Evolutionary conservation across 345 rosid species (phyloP), one percentile per base, ranked within the genome.

Genomic region (Populus alba): DNA sequence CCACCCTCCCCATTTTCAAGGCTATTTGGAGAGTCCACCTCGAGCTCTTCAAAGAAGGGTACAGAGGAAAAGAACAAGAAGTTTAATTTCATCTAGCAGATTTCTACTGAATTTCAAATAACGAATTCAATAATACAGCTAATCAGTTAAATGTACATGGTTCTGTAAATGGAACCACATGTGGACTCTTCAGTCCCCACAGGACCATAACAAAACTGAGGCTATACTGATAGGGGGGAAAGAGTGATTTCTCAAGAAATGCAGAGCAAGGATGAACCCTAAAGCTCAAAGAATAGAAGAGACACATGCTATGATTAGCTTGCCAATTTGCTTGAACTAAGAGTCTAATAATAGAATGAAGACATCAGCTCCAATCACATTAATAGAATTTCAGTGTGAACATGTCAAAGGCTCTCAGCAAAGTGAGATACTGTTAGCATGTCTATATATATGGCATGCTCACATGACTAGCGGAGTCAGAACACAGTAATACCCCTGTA

Each of bases 1-100:
- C 92, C 94, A 74, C 88, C 90, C 77, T 97, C 97, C 66, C 90
- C 96, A 43, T 88, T 94, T 79, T 92, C 98, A 70, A 90, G 81
- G 90, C 87, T 88, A 84, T 86, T 92, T 66, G 97, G 92, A 66
- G 98, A 94, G 85, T 92, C 98, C 67, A 84, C 86, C 66, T 94
- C 98, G 39, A 97, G 90, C 82, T 94, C 99, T 97, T 80, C 79
- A 33, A 71, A 45, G 7, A 63, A 5, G 45, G 27, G 41, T 41
- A 10, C 45, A 41, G 6, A 33, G 23, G 73, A 73, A 57, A 3
- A 38, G 41, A 83, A 43, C 47, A 79, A 43, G 51, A 68, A 68
- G 3, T 47, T 65, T 61, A 47, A 22, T 29, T 49, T 51, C 51
- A 49, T 43, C 51, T n/a, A 68, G 20, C 37, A 31, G 8, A 66